Base-by-base conservation (phyloP, 2,329 filamentous ascomycete species). In the Botrytis squamosa region DNA sequence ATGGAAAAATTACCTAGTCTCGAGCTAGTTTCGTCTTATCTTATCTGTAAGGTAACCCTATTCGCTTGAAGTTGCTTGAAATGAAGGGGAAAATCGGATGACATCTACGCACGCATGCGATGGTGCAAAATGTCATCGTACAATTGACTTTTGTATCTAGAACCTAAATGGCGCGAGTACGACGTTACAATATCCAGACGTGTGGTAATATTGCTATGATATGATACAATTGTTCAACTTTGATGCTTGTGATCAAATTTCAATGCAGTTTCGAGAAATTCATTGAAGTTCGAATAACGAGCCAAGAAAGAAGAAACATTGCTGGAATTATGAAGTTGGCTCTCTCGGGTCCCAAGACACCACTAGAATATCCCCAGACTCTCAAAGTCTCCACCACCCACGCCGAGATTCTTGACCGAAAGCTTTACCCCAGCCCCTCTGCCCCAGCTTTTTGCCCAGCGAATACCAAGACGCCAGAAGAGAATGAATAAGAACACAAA, bases 51-150 rank as follows among this genome's bases (percentile, higher is more conserved):
- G 18, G 33, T 55, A 20, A 18, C 38, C 18, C 18, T 42, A 12
- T 38, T 67, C 65, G 65, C 65, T 55, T 67, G 36, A 67, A 67
- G 46, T 67, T 67, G 33, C 65, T 66, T 40, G 65, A 55, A 52
- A 67, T 67, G 65, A 67, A 67, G 65, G 65, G 65, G 33, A 40
- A 38, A 62, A n/a, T 62, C 36, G 36, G 59, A 67, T 20, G 64
- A 36, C 6, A n/a, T 52, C 14, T 33, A 38, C 22, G 14, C 20
- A 55, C 52, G 52, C 52, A 8, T 55, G 6, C 25, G 12, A 22
- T 42, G 38, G 60, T 38, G 44, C 10, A 52, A 33, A 66, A 25
- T 16, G 29, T 33, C 44, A 36, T n/a, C 7, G 25, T 64, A 44
- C 40, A 33, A 33, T 44, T 25, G 18, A 14, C 8, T 16, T 22